Percentiles rank a stretch among this genome's conserved stretches.
Evolutionary conservation across 2,329 filamentous ascomycete genomes (phyloP).

Genomic region (Penicillium palitans): DNA sequence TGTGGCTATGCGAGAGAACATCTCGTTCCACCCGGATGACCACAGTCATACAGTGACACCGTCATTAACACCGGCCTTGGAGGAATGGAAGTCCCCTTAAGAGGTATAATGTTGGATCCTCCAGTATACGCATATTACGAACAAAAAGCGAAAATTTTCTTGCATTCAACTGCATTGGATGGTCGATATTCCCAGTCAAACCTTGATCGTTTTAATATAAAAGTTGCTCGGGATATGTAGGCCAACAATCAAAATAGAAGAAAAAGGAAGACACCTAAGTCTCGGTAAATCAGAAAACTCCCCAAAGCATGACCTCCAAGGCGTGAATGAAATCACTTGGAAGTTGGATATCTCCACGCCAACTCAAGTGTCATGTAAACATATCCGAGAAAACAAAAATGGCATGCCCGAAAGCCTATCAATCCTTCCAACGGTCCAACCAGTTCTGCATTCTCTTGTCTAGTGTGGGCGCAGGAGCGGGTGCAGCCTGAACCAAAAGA

Average conservation of each 20-base stretch:
- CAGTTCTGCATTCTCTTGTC: slow-evolving; percentile 56
- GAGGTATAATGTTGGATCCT: not conserved
- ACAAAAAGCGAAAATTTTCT: slow-evolving; percentile 3
- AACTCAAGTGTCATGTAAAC: not conserved
- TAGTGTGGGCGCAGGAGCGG: slow-evolving; percentile 51
- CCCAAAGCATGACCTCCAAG: not conserved
- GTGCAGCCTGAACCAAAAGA: slow-evolving; percentile 49
- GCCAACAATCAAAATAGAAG: not conserved
- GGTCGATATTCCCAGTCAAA: not conserved
- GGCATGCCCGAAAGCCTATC: slow-evolving; percentile 5
- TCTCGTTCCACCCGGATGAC: slow-evolving; percentile 59
- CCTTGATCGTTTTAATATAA: not conserved
- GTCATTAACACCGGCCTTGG: slow-evolving; percentile 27
- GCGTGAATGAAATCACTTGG: not conserved
- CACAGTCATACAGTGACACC: slow-evolving; percentile 18
- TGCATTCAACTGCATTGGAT: slow-evolving; percentile 1
- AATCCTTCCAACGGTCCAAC: slow-evolving; percentile 62
- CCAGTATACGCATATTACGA: slow-evolving; percentile 2
- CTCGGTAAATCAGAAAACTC: not conserved
- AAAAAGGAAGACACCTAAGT: not conserved
- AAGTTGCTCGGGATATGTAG: not conserved
- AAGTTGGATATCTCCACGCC: not conserved
- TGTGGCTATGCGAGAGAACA: slow-evolving; percentile 82
- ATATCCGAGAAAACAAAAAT: not conserved
- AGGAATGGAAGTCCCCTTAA: slow-evolving; percentile 23